Percentiles rank a stretch among this genome's conserved stretches.
phyloP scores from a whole-genome alignment of 2,329 filamentous ascomycete species.

The Colletotrichum spaethianum region DNA sequence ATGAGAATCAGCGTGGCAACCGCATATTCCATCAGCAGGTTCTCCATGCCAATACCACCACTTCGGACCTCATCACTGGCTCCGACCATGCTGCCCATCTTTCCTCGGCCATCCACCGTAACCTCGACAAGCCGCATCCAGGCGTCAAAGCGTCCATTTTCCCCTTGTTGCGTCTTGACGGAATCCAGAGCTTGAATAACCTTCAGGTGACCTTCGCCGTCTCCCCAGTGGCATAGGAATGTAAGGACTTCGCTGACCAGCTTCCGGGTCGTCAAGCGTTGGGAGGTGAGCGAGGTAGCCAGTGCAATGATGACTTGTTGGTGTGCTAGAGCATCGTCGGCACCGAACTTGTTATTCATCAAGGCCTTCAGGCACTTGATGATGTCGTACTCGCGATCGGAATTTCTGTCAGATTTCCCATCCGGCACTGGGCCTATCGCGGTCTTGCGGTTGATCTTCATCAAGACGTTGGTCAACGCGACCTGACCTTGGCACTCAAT shows the following conservation, averaged over 20 bases:
- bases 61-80: constrained; percentile 96
- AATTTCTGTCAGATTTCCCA: constrained; percentile 78
- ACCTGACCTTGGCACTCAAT: constrained; percentile 98
- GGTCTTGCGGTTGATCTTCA: constrained; percentile 93
- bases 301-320: constrained; percentile 92
- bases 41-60: constrained; percentile 98
- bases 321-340: constrained; percentile 92
- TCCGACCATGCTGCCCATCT: constrained; percentile 98
- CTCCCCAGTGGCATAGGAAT: constrained; percentile 94
- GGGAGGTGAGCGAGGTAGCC: constrained; percentile 88
- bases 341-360: constrained; percentile 99
- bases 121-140: constrained; percentile 99
- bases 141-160: constrained; percentile 95
- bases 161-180: constrained; percentile 88
- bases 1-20: constrained; percentile 94
- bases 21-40: constrained; percentile 98
- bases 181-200: constrained; percentile 94
- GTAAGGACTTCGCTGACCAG: constrained; percentile 96
- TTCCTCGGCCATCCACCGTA: constrained; percentile 94
- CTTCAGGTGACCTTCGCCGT: constrained; percentile 90
- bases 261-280: constrained; percentile 91
- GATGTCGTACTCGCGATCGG: constrained; percentile 96
- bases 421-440: constrained; percentile 76
- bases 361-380: constrained; percentile 97
- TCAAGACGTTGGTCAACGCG: constrained; percentile 91